Percentiles rank a stretch among this genome's conserved stretches.
Conservation (phyloP, 805 yeast species). For the Candida khao-thaluensis region DNA sequence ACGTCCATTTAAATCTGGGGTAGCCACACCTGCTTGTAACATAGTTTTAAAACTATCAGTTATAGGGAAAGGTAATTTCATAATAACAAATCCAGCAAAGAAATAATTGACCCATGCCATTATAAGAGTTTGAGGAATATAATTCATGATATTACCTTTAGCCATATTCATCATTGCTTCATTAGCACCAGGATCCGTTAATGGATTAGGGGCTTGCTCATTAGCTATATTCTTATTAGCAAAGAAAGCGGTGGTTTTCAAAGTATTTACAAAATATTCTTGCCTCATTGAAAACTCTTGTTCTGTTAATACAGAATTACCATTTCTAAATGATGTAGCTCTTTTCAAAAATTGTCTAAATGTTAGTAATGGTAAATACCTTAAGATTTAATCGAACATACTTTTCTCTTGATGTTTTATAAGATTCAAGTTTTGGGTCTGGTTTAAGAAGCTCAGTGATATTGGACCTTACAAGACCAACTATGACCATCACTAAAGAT, state of each 20-base stretch:
- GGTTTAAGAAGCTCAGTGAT: conserved; percentile 62
- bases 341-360: conserved; percentile 55
- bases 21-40: conserved; percentile 84
- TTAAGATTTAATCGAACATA: neutral
- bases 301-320: conserved; percentile 49
- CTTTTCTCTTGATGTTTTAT: conserved; percentile 42
- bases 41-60: conserved; percentile 87
- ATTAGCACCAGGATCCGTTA: conserved; percentile 66
- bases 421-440: conserved; percentile 51
- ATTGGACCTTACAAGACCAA: conserved; percentile 75
- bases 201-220: conserved; percentile 53
- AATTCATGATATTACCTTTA: conserved; percentile 77
- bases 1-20: conserved; percentile 81
- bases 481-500: conserved; percentile 82
- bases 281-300: conserved; percentile 56
- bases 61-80: conserved; percentile 81
- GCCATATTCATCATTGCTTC: conserved; percentile 76
- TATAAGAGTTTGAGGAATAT: conserved; percentile 86
- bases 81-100: conserved; percentile 86
- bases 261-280: conserved; percentile 43
- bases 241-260: conserved; percentile 54
- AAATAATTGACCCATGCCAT: conserved; percentile 97
- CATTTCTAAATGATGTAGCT: conserved; percentile 55
- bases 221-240: conserved; percentile 46
- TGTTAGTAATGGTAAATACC: conserved; percentile 11